Base-by-base conservation (phyloP, 768 basidiomycete species). In the Xerocomellus intermedius region DNA sequence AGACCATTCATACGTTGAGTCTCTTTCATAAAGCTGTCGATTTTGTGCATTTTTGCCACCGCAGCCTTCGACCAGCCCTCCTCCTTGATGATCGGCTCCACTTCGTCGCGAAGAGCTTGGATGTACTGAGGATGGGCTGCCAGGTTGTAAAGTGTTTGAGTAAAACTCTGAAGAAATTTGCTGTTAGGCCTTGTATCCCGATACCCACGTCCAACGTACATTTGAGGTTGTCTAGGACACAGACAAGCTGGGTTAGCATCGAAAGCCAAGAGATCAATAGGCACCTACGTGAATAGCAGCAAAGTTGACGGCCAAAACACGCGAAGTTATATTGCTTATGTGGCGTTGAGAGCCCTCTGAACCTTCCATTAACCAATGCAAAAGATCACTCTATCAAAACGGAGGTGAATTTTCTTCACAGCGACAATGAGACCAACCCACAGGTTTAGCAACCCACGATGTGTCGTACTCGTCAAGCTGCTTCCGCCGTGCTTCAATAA, bases 341-440 rank as follows among this genome's bases (percentile, higher is more conserved):
- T 61, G 22, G 30, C 52, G n/a, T 22, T 67, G 52, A 32, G 57
- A 24, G 33, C 55, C 53, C 2, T 56, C 35, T 1, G 67, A 65
- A 7, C 59, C 65, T 10, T 69, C 65, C 28, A 74, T 60, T 9
- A 73, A 24, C 73, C 74, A 76, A 4, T 58, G 54, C 12, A 75
- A 50, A 42, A 74, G 42, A 50, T 76, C 73, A 28, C 66, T 64
- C 74, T 74, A 46, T 3, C 4, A 26, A 8, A 9, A 24, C 53
- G 43, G 19, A 4, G 6, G 30, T 49, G 26, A 55, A 42, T 10
- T 32, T 8, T 30, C 2, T 13, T n/a, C 6, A 33, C 19, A 10
- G 17, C 4, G 14, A 45, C 2, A 30, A 22, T 9, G 5, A n/a
- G n/a, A 21, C 13, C 12, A 8, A 57, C 60, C 8, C 22, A 60